phyloP scores from a whole-genome alignment of 257 asterid species.

The Petrea volubilis region DNA sequence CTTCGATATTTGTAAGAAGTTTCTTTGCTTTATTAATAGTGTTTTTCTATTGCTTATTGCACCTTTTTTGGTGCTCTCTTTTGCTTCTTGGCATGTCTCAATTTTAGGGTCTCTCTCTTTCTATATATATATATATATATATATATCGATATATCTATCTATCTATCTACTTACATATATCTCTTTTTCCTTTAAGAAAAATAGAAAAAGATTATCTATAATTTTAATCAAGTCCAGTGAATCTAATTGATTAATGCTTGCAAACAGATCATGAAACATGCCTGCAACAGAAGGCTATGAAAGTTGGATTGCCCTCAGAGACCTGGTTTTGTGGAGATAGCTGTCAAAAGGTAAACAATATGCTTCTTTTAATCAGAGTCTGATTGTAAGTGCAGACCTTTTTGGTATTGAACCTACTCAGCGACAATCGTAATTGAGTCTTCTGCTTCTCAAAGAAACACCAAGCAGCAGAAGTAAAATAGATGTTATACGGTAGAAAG shows the following conservation, averaged over 20 bases:
- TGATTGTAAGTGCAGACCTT: not conserved
- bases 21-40: not conserved
- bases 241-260: slow-evolving; percentile 31
- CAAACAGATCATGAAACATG: slow-evolving; percentile 84
- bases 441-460: slow-evolving; percentile 17
- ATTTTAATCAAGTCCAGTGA: slow-evolving; percentile 19
- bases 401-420: slow-evolving; percentile 15
- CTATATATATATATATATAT: too few species aligned
- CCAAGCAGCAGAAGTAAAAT: not conserved
- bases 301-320: slow-evolving; percentile 49
- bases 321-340: slow-evolving; percentile 84
- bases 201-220: too few species aligned
- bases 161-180: too few species aligned
- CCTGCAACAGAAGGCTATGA: slow-evolving; percentile 45
- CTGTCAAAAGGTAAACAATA: slow-evolving; percentile 72
- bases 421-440: not conserved
- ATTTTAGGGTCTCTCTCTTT: not conserved
- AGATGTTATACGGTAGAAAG: not conserved
- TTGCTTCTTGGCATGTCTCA: slow-evolving; percentile 2
- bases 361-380: slow-evolving; percentile 15
- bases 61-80: not conserved
- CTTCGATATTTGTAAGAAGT: not conserved
- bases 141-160: too few species aligned
- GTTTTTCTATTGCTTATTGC: slow-evolving; percentile 16
- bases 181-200: too few species aligned